These are phyloP conservation scores for Lobulomyces angularis DNA, from an alignment of 192 early-diverging fungal genomes.

Conservation along the genomic window DNA sequence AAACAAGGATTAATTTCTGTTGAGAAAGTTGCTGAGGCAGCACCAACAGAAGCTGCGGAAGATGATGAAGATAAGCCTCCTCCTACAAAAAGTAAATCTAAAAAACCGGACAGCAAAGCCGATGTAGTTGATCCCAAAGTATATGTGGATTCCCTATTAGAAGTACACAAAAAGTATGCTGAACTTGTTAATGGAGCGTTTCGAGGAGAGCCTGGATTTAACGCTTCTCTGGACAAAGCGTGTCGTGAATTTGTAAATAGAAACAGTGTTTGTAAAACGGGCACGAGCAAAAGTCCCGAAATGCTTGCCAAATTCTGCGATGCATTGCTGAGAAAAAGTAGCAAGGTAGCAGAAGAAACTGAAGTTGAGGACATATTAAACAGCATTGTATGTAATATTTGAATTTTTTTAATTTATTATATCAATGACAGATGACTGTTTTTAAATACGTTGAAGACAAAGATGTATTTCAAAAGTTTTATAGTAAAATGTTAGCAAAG, in stretches of 20 bases:
- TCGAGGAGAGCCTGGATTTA: conserved; percentile 72
- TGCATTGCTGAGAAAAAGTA: conserved; percentile 71
- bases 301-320: conserved; percentile 85
- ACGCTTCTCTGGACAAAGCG: conserved; percentile 82
- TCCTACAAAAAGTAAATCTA: conserved; percentile 7
- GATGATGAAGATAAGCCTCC: conserved; percentile 19
- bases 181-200: conserved; percentile 69
- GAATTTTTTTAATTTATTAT: neutral
- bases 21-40: conserved; percentile 51
- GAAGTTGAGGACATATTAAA: conserved; percentile 61
- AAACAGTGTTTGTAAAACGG: conserved; percentile 66
- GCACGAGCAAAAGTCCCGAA: conserved; percentile 66
- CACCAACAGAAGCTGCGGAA: conserved; percentile 15
- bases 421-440: conserved; percentile 60
- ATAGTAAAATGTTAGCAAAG: conserved; percentile 82
- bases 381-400: conserved; percentile 45
- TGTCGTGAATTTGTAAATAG: conserved; percentile 89
- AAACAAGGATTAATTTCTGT: conserved; percentile 68
- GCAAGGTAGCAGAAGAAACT: conserved; percentile 58
- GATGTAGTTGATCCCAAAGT: conserved; percentile 54
- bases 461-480: conserved; percentile 98
- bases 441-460: conserved; percentile 95
- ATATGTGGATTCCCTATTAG: conserved; percentile 78
- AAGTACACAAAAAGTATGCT: conserved; percentile 77
- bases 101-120: conserved; percentile 8